These are phyloP conservation scores for Cercospora beticola DNA, from an alignment of 2,329 filamentous ascomycete genomes.

Conservation along the genomic window DNA sequence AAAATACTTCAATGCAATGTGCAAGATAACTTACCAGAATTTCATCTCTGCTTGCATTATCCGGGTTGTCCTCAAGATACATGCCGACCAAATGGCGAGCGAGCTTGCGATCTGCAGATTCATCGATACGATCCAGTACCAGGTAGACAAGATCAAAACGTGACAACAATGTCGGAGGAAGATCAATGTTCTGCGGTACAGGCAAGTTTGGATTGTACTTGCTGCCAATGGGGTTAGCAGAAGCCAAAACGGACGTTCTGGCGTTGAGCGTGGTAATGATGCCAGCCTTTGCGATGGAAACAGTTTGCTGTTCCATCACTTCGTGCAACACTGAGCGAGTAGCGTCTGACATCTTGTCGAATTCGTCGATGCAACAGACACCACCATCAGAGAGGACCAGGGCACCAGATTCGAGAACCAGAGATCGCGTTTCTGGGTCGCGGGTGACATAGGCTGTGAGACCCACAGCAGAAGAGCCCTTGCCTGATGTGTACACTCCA, in stretches of 20 bases:
- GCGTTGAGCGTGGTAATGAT: constrained; percentile 90
- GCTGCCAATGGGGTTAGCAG: constrained; percentile 95
- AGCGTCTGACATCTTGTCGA: constrained; percentile 76
- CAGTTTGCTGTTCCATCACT: constrained; percentile 79
- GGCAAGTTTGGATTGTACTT: constrained; percentile 96
- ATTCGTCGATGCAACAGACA: constrained; percentile 76
- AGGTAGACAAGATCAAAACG: constrained; percentile 97
- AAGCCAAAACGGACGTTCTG: constrained; percentile 90
- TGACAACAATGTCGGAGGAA: constrained; percentile 89
- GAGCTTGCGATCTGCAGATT: constrained; percentile 81
- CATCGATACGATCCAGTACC: constrained; percentile 89
- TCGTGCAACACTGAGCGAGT: constrained; percentile 74
- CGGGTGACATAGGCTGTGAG: constrained; percentile 75
- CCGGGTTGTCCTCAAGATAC: constrained; percentile 92
- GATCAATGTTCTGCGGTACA: constrained; percentile 96
- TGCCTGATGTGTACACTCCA: constrained; percentile 74
- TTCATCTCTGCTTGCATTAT: constrained; percentile 75
- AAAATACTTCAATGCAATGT: not conserved
- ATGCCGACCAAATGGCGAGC: constrained; percentile 92
- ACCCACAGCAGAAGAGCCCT: constrained; percentile 73
- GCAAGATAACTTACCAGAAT: constrained; percentile 65
- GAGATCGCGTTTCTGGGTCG: constrained; percentile 69
- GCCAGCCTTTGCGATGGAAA: constrained; percentile 74
- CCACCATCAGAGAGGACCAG: constrained; percentile 72
- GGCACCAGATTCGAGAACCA: constrained; percentile 73